Conservation (phyloP, 2,329 filamentous ascomycete species). For the Fusarium sp. region DNA sequence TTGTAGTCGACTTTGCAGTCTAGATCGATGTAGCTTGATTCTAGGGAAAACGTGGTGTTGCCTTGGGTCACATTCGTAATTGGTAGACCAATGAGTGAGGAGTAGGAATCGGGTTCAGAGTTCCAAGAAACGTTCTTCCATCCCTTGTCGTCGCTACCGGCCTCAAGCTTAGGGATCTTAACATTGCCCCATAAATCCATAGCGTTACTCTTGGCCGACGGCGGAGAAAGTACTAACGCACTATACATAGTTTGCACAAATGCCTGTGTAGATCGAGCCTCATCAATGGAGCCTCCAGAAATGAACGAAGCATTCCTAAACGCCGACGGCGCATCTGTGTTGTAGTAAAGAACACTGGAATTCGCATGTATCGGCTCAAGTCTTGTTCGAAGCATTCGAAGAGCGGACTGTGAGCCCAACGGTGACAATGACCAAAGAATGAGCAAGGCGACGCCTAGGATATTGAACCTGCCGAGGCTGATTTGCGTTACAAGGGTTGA, state of each 20-base stretch:
- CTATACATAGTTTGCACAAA: background rate
- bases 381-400: background rate
- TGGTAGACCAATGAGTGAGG: background rate
- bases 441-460: background rate
- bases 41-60: background rate
- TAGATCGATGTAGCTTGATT: background rate
- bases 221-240: background rate
- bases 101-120: background rate
- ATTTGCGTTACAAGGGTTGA: background rate
- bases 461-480: background rate
- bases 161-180: conserved; percentile 15
- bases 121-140: background rate
- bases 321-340: background rate
- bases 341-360: background rate
- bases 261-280: background rate
- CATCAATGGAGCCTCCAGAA: background rate
- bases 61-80: background rate
- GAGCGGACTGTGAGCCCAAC: background rate
- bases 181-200: conserved; percentile 25
- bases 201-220: background rate
- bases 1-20: background rate
- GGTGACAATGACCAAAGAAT: background rate
- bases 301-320: background rate
- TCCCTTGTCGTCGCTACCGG: background rate
- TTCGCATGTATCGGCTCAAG: background rate